Evolutionary conservation across 352 stramenopile genomes (phyloP).

Genomic region (Pythium brachiatum): DNA sequence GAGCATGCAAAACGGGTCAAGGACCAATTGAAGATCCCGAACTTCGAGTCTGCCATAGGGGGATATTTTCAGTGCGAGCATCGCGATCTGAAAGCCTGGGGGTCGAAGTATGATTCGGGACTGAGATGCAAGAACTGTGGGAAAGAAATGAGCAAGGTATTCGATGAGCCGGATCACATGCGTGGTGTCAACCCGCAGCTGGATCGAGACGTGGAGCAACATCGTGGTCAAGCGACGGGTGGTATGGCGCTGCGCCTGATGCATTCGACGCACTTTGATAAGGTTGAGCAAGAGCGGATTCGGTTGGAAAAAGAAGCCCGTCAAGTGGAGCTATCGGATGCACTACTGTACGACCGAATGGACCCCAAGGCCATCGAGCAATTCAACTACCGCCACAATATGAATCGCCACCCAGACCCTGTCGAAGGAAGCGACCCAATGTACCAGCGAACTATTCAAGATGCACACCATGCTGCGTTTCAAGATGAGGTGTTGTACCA

Average conservation of each 20-base stretch:
- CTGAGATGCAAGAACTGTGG: constrained; percentile 61
- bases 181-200: constrained; percentile 46
- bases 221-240: constrained; percentile 47
- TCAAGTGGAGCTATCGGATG: constrained; percentile 46
- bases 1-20: constrained; percentile 30
- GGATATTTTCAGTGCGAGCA: constrained; percentile 57
- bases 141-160: constrained; percentile 63
- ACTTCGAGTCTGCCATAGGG: constrained; percentile 45
- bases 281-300: constrained; percentile 58
- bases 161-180: constrained; percentile 46
- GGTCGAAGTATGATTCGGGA: constrained; percentile 54
- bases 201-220: constrained; percentile 45
- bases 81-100: constrained; percentile 61
- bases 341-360: constrained; percentile 54
- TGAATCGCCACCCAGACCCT: constrained; percentile 37
- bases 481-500: constrained; percentile 70
- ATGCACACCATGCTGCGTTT: constrained; percentile 53
- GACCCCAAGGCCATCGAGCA: constrained; percentile 66
- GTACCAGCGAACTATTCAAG: constrained; percentile 46
- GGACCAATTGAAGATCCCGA: constrained; percentile 49
- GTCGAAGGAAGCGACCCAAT: constrained; percentile 37
- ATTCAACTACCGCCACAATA: constrained; percentile 65
- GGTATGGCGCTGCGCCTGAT: constrained; percentile 37
- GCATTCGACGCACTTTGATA: constrained; percentile 35
- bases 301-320: constrained; percentile 70